Evolutionary conservation across 2,329 filamentous ascomycete genomes (phyloP), one percentile per base, ranked within the genome.

Genomic region (Lecanicillium sp.): DNA sequence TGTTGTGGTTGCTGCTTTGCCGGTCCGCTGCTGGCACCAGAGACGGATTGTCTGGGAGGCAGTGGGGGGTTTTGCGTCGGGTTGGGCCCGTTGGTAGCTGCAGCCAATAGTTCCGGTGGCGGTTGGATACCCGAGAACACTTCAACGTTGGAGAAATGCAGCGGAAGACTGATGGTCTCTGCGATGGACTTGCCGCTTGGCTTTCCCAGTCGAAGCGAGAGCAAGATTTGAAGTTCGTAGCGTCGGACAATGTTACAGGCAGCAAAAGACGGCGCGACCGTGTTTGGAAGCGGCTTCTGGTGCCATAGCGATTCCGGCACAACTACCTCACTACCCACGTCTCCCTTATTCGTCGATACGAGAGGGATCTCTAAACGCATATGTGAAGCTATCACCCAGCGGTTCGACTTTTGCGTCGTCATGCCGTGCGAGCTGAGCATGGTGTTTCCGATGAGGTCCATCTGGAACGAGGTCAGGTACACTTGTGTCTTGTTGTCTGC

Each of bases 61-160:
- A 45, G 47, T 12, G 51, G 46, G 20, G 45, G 46, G 40, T 52
- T 50, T 65, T 50, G 49, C 22, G 64, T 51, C 44, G 65, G 55
- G 49, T 65, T 3, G n/a, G n/a, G 64, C 66, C 12, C 66, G 56
- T 3, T 47, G 53, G 28, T 50, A 51, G 57, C 52, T 31, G 84
- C 80, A 43, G 84, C 72, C 15, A 95, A 65, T 5, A 97, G 77
- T 34, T 83, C 79, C 17, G 76, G 64, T 2, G 89, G 88, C 11
- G 92, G 90, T 17, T 77, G 73, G 47, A 97, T 88, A 49, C 92
- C 92, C 1, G 89, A 95, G 59, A 77, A 97, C 13, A 98, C 78
- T 40, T 87, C 75, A 36, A 94, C 72, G 25, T 65, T 59, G 33
- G 81, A 78, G 52, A 97, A 81, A 44, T 82, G 74, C 14, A 98